Base-by-base conservation (phyloP, 2,329 filamentous ascomycete genomes). In the Capronia epimyces region DNA sequence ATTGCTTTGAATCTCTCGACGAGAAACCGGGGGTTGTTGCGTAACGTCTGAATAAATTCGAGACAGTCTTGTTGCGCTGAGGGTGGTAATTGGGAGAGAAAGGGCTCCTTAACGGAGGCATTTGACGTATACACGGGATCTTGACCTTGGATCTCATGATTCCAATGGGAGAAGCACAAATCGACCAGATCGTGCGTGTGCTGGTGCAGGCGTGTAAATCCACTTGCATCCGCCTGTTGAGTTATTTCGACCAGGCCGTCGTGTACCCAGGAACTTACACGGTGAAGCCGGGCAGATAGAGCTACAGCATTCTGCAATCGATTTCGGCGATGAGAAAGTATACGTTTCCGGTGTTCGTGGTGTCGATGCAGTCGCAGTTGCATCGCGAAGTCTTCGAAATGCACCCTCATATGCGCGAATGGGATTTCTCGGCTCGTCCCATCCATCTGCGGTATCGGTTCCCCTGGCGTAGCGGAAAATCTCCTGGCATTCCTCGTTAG, bases 1-100 rank as follows among this genome's bases (percentile, higher is more conserved):
- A 98, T 75, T 62, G 80, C 82, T 66, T 82, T 83, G 58, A 98
- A 78, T 58, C 90, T 82, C 57, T 86, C 83, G 63, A 91, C 88
- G 67, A 98, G 69, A 69, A 94, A 97, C 63, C 90, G 83, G 31
- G 89, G 84, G 66, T 95, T 90, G 57, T 86, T 89, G 61, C 91
- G 83, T 56, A 96, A 79, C 68, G 88, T 81, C 43, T 81, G 84
- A 61, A 97, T 72, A 64, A 97, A 91, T 56, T 82, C 80, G 52
- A 96, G 67, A 52, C 96, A 81, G 37, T 84, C 81, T 55, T 88
- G 81, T 64, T 87, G 78, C 49, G 88, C 82, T 56, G 85, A 82
- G 50, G 81, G 75, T 45, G 89, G 87, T 43, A 97, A 79, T 63
- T 89, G 83, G 65, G 86, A 61, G 49, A 71, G 67, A 54, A 74